Conservation (phyloP, 2,329 filamentous ascomycete species). For the Myriosclerotinia duriaeana region DNA sequence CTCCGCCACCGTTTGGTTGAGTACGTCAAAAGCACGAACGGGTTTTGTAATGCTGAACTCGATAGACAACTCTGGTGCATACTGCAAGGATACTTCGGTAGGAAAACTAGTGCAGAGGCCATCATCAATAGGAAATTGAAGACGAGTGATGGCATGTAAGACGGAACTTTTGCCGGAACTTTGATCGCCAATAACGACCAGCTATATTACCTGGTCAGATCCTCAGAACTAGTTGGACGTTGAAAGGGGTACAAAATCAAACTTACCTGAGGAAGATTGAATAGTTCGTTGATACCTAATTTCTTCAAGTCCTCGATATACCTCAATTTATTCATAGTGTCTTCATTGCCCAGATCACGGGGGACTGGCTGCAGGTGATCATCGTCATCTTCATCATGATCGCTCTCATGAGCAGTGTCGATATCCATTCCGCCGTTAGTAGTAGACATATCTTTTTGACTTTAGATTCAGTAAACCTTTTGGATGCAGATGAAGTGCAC, state of each 20-base stretch:
- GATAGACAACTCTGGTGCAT: neutral
- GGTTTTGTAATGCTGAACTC: neutral
- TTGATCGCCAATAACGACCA: constrained; percentile 46
- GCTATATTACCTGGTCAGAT: constrained; percentile 20
- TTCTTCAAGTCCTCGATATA: constrained; percentile 30
- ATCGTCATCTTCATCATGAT: neutral
- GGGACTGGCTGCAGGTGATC: neutral
- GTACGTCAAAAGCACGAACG: neutral
- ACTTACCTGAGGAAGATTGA: constrained; percentile 31
- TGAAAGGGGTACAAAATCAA: neutral
- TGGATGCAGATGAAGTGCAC: too few relatives aligned
- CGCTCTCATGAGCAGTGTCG: too few relatives aligned
- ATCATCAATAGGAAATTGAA: constrained; percentile 43
- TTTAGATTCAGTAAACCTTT: neutral
- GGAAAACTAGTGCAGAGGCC: constrained; percentile 19
- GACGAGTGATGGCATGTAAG: constrained; percentile 41
- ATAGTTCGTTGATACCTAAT: constrained; percentile 25
- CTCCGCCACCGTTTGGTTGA: neutral
- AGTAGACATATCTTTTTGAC: neutral
- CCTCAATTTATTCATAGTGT: constrained; percentile 20
- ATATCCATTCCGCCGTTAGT: neutral
- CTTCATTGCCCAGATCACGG: constrained; percentile 3
- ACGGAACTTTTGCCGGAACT: constrained; percentile 43
- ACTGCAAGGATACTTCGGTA: constrained; percentile 6
- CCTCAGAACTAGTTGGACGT: accelerated